Evolutionary conservation across 2,329 filamentous ascomycete genomes (phyloP), one percentile per base, ranked within the genome.

Genomic region (Leptographium radiaticola): DNA sequence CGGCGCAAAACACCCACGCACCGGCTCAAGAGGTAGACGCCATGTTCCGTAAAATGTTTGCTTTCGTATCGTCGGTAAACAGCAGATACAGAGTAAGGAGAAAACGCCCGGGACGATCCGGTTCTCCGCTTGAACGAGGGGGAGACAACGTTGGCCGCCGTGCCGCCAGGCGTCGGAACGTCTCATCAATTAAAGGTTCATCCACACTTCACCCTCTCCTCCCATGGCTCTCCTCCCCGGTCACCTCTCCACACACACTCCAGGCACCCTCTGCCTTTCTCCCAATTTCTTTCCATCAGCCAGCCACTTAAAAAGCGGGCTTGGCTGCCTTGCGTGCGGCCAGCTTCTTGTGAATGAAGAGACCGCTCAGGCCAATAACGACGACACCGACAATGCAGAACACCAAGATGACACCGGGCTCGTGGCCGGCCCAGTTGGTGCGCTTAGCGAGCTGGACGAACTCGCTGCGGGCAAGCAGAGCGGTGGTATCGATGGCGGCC

Each of bases 331-430:
- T 64, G 59, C 65, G 64, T 36, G 62, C 63, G 13, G 59, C 53
- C 31, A 67, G 20, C 63, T 60, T 63, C 62, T 66, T 67, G 62
- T 57, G 49, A 57, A 76, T 61, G 62, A 76, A 74, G 43, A 83
- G 69, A 50, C 62, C 60, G 53, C 74, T 58, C 49, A 84, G 63
- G 31, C 78, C 73, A 56, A 74, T 54, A 42, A 57, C 71, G 59
- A 84, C 75, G 56, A 80, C 61, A 62, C 77, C 77, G 65, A 82
- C 70, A 60, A 84, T 79, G 66, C 69, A 72, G 67, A 84, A 80
- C 54, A 84, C 80, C 59, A 83, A 69, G 51, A 84, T 71, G 58
- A 83, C 78, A 65, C 80, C 80, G 46, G 75, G 72, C 62, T 84
- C 76, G 36, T 67, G 62, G 57, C 66, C 60, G 30, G 80, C 77